Conservation (phyloP, 2,329 filamentous ascomycete species). For the Venturia carpophila region DNA sequence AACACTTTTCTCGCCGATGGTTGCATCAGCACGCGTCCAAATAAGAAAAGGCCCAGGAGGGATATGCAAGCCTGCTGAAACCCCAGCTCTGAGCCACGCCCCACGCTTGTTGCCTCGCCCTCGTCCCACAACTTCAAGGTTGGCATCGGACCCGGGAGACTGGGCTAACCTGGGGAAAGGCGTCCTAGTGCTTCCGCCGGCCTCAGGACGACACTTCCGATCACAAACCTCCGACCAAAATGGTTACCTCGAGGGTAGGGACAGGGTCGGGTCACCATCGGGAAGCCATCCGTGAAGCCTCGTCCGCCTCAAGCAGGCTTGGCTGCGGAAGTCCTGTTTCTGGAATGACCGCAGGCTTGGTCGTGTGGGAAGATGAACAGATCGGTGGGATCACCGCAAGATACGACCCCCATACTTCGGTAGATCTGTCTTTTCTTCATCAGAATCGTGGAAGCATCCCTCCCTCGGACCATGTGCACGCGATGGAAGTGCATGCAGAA, state of each 20-base stretch:
- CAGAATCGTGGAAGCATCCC: neutral
- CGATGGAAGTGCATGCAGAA: neutral
- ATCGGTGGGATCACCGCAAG: neutral
- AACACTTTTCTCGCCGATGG: neutral
- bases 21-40: slow-evolving; percentile 8
- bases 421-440: slow-evolving; percentile 6
- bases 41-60: slow-evolving; percentile 3
- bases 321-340: neutral
- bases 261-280: neutral
- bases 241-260: neutral
- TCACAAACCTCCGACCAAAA: neutral
- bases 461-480: neutral
- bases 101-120: slow-evolving; percentile 6
- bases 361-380: slow-evolving; percentile 1
- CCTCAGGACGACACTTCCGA: neutral
- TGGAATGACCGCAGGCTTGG: slow-evolving; percentile 2
- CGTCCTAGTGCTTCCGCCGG: neutral
- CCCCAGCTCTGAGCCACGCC: neutral
- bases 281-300: neutral
- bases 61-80: slow-evolving; percentile 7
- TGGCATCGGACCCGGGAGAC: neutral
- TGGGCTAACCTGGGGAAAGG: slow-evolving; percentile 6
- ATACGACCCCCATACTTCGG: neutral
- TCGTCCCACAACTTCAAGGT: neutral
- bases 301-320: slow-evolving; percentile 1